Evolutionary conservation across 805 yeast species (phyloP).

Genomic region (Candida alai): DNA sequence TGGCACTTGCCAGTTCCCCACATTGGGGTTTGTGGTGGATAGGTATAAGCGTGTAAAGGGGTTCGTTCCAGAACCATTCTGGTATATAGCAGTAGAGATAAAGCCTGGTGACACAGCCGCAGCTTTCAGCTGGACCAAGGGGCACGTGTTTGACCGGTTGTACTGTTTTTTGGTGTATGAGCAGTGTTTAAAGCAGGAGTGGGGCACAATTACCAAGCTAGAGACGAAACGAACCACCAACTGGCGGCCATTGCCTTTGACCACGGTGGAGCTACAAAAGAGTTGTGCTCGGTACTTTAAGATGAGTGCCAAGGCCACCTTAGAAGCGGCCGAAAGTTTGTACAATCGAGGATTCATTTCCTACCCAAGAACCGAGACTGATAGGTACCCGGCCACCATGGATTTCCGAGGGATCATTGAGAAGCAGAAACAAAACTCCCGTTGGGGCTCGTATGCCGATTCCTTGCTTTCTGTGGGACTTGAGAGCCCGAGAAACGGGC

Average conservation of each 20-base stretch:
- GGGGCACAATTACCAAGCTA: constrained; percentile 49
- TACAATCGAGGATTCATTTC: constrained; percentile 85
- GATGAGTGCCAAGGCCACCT: constrained; percentile 73
- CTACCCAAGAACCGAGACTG: constrained; percentile 98
- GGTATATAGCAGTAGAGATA: constrained; percentile 62
- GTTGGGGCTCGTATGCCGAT: constrained; percentile 74
- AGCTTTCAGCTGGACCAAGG: constrained; percentile 67
- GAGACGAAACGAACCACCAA: constrained; percentile 64
- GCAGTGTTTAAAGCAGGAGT: constrained; percentile 47
- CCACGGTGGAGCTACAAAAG: constrained; percentile 91
- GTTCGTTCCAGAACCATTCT: constrained; percentile 75
- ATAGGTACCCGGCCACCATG: constrained; percentile 73
- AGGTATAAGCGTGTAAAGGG: constrained; percentile 70
- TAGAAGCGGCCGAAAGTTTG: constrained; percentile 75
- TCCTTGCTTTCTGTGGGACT: constrained; percentile 40
- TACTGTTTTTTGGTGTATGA: constrained; percentile 64
- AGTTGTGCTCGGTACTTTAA: constrained; percentile 73
- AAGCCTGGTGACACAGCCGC: constrained; percentile 39
- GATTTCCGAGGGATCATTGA: constrained; percentile 59
- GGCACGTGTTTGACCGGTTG: constrained; percentile 68
- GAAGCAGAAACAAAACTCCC: constrained; percentile 51
- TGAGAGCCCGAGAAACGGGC: constrained; percentile 73
- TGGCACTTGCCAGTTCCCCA: constrained; percentile 96
- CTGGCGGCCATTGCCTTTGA: constrained; percentile 83
- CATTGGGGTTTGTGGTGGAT: constrained; percentile 94